These are phyloP conservation scores for Harringtonia aguacate DNA, from an alignment of 2,329 filamentous ascomycete species.

Conservation along the genomic window DNA sequence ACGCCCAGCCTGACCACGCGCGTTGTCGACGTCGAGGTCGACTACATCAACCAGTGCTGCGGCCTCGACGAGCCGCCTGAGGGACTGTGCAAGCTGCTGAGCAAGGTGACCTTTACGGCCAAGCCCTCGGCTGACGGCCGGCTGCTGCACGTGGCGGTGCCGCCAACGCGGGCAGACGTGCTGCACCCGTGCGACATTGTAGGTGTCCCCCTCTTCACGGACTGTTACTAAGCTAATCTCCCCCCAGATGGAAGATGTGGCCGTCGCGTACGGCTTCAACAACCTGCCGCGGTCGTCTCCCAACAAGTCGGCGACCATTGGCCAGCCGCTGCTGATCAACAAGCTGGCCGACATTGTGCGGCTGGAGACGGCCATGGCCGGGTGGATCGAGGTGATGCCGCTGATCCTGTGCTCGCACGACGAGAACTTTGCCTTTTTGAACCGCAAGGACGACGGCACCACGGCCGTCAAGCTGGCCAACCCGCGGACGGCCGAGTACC, in stretches of 20 bases:
- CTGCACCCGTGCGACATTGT: slow-evolving; percentile 87
- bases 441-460: slow-evolving; percentile 76
- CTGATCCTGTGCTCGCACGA: slow-evolving; percentile 95
- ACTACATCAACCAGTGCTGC: slow-evolving; percentile 89
- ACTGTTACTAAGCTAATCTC: background rate
- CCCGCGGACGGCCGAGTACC: slow-evolving; percentile 87
- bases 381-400: slow-evolving; percentile 94
- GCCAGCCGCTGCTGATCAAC: slow-evolving; percentile 81
- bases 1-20: slow-evolving; percentile 74
- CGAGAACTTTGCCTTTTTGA: slow-evolving; percentile 95
- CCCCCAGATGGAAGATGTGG: slow-evolving; percentile 78
- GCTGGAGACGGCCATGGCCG: slow-evolving; percentile 80
- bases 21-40: slow-evolving; percentile 69
- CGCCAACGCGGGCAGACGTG: slow-evolving; percentile 84
- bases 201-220: background rate
- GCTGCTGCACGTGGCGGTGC: slow-evolving; percentile 71
- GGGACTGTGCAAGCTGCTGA: slow-evolving; percentile 67
- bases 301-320: slow-evolving; percentile 76
- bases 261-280: slow-evolving; percentile 97
- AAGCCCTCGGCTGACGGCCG: slow-evolving; percentile 60
- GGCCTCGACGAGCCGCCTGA: slow-evolving; percentile 67
- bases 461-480: slow-evolving; percentile 80
- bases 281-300: slow-evolving; percentile 80
- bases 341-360: slow-evolving; percentile 90
- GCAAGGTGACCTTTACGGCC: slow-evolving; percentile 82